A percentile compares a stretch with the other conserved stretches of the same genome.
These are phyloP conservation scores for Fusarium coffeatum DNA, from an alignment of 2,329 filamentous ascomycete genomes.

Conservation along the genomic window DNA sequence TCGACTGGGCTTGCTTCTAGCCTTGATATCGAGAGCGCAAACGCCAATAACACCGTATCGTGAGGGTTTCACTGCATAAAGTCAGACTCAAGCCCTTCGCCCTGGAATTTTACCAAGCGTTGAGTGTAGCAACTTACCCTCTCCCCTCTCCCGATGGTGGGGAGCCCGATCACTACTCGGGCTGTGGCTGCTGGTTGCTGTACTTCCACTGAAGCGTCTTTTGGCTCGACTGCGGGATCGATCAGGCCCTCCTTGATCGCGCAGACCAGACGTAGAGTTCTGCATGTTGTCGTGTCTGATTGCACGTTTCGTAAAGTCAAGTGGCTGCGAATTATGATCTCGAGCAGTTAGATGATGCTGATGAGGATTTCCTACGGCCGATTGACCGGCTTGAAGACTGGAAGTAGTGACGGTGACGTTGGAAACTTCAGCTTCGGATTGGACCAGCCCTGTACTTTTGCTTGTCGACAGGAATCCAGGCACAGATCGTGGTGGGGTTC, in stretches of 20 bases:
- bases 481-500: constrained; percentile 55
- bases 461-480: constrained; percentile 61
- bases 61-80: constrained; percentile 62
- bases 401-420: constrained; percentile 67
- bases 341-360: constrained; percentile 60
- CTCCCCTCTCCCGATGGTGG: constrained; percentile 68
- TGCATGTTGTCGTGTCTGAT: constrained; percentile 52
- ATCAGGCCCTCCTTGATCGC: constrained; percentile 58
- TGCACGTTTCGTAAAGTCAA: constrained; percentile 61
- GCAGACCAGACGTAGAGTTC: constrained; percentile 51
- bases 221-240: constrained; percentile 76
- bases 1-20: constrained; percentile 93
- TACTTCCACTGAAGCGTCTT: constrained; percentile 83
- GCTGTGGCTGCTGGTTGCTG: constrained; percentile 83
- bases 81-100: constrained; percentile 44
- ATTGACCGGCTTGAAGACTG: constrained; percentile 54
- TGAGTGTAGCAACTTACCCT: constrained; percentile 53
- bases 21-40: constrained; percentile 95
- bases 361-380: constrained; percentile 51
- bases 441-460: constrained; percentile 56
- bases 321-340: constrained; percentile 54
- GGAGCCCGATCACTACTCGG: constrained; percentile 76
- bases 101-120: background rate
- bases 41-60: constrained; percentile 83
- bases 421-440: constrained; percentile 63